Evolutionary conservation across 192 early-diverging fungal genomes (phyloP).

Genomic region (Rhizoclosmatium sp.): DNA sequence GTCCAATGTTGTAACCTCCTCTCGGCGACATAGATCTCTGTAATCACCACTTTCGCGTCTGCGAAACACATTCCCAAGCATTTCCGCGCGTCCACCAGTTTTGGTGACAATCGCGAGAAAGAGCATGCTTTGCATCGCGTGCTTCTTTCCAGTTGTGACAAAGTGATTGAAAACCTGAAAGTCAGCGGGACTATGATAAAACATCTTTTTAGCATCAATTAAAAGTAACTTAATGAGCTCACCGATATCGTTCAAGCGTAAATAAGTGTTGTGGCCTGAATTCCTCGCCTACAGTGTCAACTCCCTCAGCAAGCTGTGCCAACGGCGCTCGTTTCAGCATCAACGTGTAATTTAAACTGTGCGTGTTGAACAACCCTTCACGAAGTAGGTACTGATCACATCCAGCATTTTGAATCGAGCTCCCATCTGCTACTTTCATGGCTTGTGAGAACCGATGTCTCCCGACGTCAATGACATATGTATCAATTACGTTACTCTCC

Average conservation of each 20-base stretch:
- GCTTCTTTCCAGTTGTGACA: neutral
- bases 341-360: neutral
- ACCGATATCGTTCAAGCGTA: neutral
- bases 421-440: neutral
- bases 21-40: neutral
- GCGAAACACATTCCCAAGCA: neutral
- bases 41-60: neutral
- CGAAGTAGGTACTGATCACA: neutral
- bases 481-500: too few species aligned
- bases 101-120: neutral
- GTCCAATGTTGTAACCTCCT: neutral
- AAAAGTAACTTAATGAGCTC: neutral
- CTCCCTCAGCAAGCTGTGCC: neutral
- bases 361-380: neutral
- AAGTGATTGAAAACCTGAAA: neutral
- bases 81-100: conserved; percentile 1
- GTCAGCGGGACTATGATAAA: neutral
- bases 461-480: conserved; percentile 3
- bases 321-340: neutral
- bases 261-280: neutral
- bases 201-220: neutral
- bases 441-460: conserved; percentile 1
- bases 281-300: too few species aligned
- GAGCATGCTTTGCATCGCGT: neutral
- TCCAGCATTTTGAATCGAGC: neutral